A percentile compares a stretch with the other conserved stretches of the same genome.
phyloP scores from a whole-genome alignment of 148 eudicot genomes.

The Amaranthus palmeri region DNA sequence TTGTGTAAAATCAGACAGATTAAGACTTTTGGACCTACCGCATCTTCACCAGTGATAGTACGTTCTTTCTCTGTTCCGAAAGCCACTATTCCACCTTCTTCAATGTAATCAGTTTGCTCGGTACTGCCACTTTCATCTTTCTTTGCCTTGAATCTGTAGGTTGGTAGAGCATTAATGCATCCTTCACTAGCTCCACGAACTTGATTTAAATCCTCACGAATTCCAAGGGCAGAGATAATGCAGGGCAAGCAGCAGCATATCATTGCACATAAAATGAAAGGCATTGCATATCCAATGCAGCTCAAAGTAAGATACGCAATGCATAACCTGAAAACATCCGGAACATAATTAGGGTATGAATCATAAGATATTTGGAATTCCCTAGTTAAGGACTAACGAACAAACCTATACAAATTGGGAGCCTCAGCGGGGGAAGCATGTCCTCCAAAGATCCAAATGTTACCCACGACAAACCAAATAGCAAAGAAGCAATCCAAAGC shows the following conservation, averaged over 20 bases:
- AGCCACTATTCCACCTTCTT: slow-evolving; percentile 57
- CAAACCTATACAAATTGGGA: slow-evolving; percentile 70
- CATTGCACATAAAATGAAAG: slow-evolving; percentile 69
- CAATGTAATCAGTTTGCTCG: slow-evolving; percentile 30
- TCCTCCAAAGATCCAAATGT: slow-evolving; percentile 78
- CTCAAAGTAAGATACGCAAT: slow-evolving; percentile 65
- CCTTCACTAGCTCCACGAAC: slow-evolving; percentile 67
- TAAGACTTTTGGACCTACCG: slow-evolving; percentile 40
- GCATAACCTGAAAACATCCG: slow-evolving; percentile 50
- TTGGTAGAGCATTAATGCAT: slow-evolving; percentile 60
- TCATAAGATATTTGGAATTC: neutral
- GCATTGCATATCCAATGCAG: slow-evolving; percentile 77
- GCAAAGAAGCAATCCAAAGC: slow-evolving; percentile 83
- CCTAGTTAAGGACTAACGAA: neutral
- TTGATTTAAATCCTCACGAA: slow-evolving; percentile 57
- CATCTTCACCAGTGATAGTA: slow-evolving; percentile 68
- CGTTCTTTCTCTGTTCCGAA: slow-evolving; percentile 72
- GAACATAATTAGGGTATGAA: slow-evolving; percentile 1
- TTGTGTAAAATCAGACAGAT: neutral
- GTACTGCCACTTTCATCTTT: slow-evolving; percentile 34
- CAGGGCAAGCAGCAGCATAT: slow-evolving; percentile 86
- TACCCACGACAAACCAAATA: slow-evolving; percentile 81
- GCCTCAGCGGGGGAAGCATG: slow-evolving; percentile 67
- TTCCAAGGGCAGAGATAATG: slow-evolving; percentile 61
- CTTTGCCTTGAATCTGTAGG: slow-evolving; percentile 53